Percentiles rank a stretch among this genome's conserved stretches.
Conservation (phyloP, 805 yeast genomes). For the Isabelozyma gotoi region DNA sequence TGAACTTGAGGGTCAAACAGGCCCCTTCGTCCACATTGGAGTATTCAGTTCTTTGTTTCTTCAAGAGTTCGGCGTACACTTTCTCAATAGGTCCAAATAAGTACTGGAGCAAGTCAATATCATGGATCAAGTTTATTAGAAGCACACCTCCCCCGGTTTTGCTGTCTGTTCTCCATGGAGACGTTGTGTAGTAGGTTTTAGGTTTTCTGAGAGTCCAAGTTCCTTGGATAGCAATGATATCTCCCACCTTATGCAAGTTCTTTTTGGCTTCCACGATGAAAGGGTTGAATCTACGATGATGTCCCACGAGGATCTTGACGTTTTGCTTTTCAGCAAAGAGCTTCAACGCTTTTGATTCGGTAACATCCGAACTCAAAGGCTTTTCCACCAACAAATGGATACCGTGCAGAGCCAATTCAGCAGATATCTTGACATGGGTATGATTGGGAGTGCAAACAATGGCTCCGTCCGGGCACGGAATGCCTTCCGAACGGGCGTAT, state of each 20-base stretch:
- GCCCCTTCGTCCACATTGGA: constrained; percentile 40
- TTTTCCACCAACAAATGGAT: constrained; percentile 37
- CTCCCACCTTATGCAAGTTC: constrained; percentile 26
- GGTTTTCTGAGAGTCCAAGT: constrained; percentile 38
- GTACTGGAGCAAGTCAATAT: constrained; percentile 36
- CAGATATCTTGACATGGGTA: constrained; percentile 32
- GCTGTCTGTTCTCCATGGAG: constrained; percentile 32
- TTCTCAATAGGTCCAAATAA: constrained; percentile 37
- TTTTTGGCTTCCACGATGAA: constrained; percentile 33
- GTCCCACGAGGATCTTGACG: constrained; percentile 36
- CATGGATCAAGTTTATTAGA: constrained; percentile 39
- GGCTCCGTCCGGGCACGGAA: constrained; percentile 34
- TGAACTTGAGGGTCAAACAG: constrained; percentile 29
- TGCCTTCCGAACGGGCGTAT: constrained; percentile 13
- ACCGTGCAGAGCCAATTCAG: constrained; percentile 30
- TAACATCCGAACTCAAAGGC: constrained; percentile 31
- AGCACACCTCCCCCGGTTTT: constrained; percentile 36
- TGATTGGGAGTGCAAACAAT: constrained; percentile 40
- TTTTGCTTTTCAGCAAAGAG: constrained; percentile 17
- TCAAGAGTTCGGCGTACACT: constrained; percentile 35
- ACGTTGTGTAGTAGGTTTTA: constrained; percentile 27
- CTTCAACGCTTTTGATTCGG: constrained; percentile 29
- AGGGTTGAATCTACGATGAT: constrained; percentile 42
- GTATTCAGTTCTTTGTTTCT: constrained; percentile 25
- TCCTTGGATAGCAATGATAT: constrained; percentile 37